Conservation (phyloP, 2,329 filamentous ascomycete genomes). For the Alternaria viburni region DNA sequence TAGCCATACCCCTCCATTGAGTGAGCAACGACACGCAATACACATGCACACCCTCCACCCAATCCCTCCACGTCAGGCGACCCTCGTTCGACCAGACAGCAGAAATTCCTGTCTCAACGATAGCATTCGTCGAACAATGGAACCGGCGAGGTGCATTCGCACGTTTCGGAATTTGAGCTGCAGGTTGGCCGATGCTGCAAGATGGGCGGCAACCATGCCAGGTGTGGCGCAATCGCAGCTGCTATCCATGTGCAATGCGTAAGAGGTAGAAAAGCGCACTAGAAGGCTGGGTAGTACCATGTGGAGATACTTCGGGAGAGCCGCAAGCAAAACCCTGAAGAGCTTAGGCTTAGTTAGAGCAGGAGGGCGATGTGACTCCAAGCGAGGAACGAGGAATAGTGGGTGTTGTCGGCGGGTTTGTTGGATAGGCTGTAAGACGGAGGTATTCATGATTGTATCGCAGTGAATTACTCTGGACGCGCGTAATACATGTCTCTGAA, state of each 20-base stretch:
- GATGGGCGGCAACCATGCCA: not conserved
- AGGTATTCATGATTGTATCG: not conserved
- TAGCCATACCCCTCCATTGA: not conserved
- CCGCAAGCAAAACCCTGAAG: slow-evolving; percentile 3
- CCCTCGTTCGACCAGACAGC: not conserved
- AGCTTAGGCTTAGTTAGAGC: not conserved
- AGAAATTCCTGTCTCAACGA: not conserved
- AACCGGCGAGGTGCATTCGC: slow-evolving; percentile 18
- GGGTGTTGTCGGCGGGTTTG: not conserved
- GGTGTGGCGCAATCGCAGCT: slow-evolving; percentile 12
- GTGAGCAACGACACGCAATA: not conserved
- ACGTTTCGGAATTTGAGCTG: slow-evolving; percentile 6
- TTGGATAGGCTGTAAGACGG: not conserved
- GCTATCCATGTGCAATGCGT: not conserved
- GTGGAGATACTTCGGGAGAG: slow-evolving; percentile 5
- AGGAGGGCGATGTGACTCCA: not conserved
- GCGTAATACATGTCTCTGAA: not conserved
- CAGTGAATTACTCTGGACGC: not conserved
- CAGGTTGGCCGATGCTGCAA: slow-evolving; percentile 13
- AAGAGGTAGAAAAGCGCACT: not conserved
- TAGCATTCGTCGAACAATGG: not conserved
- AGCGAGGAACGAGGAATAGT: not conserved
- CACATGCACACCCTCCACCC: not conserved
- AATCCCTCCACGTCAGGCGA: not conserved
- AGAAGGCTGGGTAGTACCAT: not conserved